These are phyloP conservation scores for Leccinum proliferum DNA, from an alignment of 1,284 basidiomycete species.

Conservation along the genomic window DNA sequence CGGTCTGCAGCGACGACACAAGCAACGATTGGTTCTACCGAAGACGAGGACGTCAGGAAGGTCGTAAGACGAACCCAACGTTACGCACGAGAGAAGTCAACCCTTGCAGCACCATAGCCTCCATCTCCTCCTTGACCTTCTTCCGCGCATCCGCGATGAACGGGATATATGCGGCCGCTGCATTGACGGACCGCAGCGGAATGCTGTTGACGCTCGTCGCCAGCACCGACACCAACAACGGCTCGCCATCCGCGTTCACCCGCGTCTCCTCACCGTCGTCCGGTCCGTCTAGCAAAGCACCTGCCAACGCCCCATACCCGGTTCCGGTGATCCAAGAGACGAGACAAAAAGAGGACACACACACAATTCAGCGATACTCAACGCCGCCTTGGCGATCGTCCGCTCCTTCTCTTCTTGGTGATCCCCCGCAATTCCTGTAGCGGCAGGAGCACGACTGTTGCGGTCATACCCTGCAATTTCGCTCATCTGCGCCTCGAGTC, in stretches of 20 bases:
- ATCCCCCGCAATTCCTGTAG: constrained; percentile 25
- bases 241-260: constrained; percentile 8
- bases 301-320: constrained; percentile 10
- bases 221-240: neutral
- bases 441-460: neutral
- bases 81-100: constrained; percentile 63
- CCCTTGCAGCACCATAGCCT: constrained; percentile 78
- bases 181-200: constrained; percentile 64
- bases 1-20: constrained; percentile 90
- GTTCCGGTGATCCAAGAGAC: neutral
- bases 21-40: constrained; percentile 81
- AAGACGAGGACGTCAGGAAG: neutral
- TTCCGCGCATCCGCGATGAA: constrained; percentile 67
- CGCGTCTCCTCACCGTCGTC: constrained; percentile 1
- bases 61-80: neutral
- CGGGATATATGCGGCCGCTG: constrained; percentile 64
- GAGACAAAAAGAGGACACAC: constrained; percentile 20
- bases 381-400: constrained; percentile 82
- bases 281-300: constrained; percentile 25
- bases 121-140: constrained; percentile 79
- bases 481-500: constrained; percentile 77
- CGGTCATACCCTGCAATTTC: constrained; percentile 42
- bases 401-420: constrained; percentile 78
- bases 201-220: constrained; percentile 25
- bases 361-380: constrained; percentile 89